phyloP scores from a whole-genome alignment of 2,329 filamentous ascomycete genomes.

The Clarireedia sp. region DNA sequence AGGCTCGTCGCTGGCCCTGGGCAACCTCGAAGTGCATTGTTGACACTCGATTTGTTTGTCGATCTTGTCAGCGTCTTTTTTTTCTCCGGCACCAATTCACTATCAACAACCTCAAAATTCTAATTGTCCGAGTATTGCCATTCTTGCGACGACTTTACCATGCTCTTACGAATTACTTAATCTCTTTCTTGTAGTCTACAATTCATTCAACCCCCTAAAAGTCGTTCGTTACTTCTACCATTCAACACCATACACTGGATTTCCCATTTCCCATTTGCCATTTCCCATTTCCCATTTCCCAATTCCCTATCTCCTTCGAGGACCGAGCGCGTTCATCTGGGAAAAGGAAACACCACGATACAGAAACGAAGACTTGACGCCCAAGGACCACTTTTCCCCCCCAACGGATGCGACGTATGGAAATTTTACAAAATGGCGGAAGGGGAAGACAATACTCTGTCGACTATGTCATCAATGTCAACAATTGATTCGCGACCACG shows the following conservation, averaged over 20 bases:
- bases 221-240: neutral
- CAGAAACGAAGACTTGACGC: neutral
- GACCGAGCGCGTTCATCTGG: conserved; percentile 16
- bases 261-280: too few relatives aligned
- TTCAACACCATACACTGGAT: neutral
- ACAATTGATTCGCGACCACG: conserved; percentile 19
- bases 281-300: neutral
- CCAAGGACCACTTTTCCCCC: neutral
- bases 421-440: conserved; percentile 24
- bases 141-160: neutral
- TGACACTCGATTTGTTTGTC: neutral
- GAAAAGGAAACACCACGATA: neutral
- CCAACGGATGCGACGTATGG: conserved; percentile 24
- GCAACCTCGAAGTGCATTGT: too few relatives aligned
- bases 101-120: neutral
- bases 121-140: neutral
- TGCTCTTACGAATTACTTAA: neutral
- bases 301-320: neutral
- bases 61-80: neutral
- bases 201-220: neutral
- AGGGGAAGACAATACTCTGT: conserved; percentile 18
- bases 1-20: too few relatives aligned
- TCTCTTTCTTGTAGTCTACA: neutral
- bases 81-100: neutral
- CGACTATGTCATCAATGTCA: conserved; percentile 8